phyloP scores from a whole-genome alignment of 2,329 filamentous ascomycete genomes.

The Penicillium sp. region DNA sequence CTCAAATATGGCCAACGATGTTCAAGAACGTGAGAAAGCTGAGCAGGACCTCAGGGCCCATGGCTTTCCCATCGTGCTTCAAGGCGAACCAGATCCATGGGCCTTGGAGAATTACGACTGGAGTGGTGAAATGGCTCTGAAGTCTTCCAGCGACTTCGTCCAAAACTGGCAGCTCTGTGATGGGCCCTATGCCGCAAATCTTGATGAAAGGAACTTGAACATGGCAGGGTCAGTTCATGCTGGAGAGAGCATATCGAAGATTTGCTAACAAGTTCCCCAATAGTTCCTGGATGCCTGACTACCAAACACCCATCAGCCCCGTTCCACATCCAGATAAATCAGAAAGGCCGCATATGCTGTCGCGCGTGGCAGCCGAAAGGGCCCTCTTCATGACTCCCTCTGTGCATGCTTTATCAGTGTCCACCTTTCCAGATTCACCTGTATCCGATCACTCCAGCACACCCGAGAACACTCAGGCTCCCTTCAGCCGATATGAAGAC shows the following conservation, averaged over 20 bases:
- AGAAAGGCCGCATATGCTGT: constrained; percentile 1
- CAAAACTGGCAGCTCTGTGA: not conserved
- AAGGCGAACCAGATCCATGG: not conserved
- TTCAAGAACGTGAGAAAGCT: not conserved
- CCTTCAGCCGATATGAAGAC: constrained; percentile 23
- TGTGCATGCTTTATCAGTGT: not conserved
- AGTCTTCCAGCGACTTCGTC: not conserved
- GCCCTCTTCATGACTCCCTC: constrained; percentile 19
- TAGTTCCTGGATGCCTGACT: not conserved
- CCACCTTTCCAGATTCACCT: constrained; percentile 14
- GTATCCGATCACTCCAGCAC: constrained; percentile 23
- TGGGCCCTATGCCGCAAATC: not conserved
- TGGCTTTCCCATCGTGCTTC: not conserved
- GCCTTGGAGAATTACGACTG: not conserved
- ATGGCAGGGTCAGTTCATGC: not conserved
- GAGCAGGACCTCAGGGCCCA: not conserved
- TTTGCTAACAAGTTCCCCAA: not conserved
- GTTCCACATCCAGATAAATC: not conserved
- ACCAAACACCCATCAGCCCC: not conserved
- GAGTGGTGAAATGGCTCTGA: not conserved
- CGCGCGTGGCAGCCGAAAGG: constrained; percentile 16
- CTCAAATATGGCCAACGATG: not conserved
- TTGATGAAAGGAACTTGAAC: not conserved
- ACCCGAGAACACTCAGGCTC: constrained; percentile 16
- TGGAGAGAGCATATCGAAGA: not conserved